A percentile compares a stretch with the other conserved stretches of the same genome.
Conservation (phyloP, 2,329 filamentous ascomycete species). For the Simplicillium aogashimaense region DNA sequence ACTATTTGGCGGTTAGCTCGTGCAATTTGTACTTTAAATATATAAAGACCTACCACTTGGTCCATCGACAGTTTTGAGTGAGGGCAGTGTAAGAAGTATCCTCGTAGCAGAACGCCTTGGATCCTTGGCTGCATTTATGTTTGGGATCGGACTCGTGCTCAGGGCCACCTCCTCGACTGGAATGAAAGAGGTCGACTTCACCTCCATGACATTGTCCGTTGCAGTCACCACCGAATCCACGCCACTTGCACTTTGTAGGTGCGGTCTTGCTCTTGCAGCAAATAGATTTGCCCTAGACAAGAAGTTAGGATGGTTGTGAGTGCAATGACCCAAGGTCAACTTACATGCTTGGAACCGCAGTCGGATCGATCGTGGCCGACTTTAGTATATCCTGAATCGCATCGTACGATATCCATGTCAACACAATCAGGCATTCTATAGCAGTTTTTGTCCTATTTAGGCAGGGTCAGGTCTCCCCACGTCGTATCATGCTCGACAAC, state of each 20-base stretch:
- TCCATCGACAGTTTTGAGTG: constrained; percentile 4
- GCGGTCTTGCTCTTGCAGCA: constrained; percentile 5
- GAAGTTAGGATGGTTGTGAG: too few species aligned
- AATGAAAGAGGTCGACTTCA: constrained; percentile 6
- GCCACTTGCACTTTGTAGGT: constrained; percentile 6
- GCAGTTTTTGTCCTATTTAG: constrained; percentile 3
- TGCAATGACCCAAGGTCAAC: too few species aligned
- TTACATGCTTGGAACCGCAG: neutral
- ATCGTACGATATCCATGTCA: constrained; percentile 1
- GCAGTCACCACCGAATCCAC: constrained; percentile 7
- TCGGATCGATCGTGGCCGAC: constrained; percentile 1
- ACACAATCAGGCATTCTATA: constrained; percentile 1
- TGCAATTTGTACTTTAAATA: neutral
- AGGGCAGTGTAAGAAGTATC: constrained; percentile 1
- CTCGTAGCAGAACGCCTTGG: constrained; percentile 8
- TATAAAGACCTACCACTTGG: constrained; percentile 4
- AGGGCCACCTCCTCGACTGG: constrained; percentile 2
- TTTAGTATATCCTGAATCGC: constrained; percentile 3
- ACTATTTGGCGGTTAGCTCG: neutral
- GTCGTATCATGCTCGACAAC: too few species aligned
- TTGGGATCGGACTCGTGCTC: constrained; percentile 1
- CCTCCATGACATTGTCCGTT: constrained; percentile 9
- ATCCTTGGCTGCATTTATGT: constrained; percentile 4
- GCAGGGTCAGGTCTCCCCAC: too few species aligned
- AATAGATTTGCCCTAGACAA: constrained; percentile 3